Evolutionary conservation across 768 basidiomycete genomes (phyloP), one percentile per base, ranked within the genome.

Genomic region (Lyophyllum atratum): DNA sequence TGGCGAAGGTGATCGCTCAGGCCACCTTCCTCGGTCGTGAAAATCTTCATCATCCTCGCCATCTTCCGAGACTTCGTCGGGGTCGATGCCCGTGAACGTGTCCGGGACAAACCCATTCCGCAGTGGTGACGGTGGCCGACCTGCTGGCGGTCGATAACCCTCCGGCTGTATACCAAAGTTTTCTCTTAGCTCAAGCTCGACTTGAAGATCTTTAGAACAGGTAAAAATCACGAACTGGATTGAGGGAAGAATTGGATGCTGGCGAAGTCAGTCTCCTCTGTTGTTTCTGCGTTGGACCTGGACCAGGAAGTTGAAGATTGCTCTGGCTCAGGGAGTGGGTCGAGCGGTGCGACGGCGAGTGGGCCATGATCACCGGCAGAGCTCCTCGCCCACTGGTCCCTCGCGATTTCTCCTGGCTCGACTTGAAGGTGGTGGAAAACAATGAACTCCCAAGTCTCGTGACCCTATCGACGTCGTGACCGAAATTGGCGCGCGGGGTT

Each of bases 61-160:
- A 37, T 80, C 77, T 34, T 79, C 76, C 37, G 70, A 72, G 40
- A 71, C 72, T 3, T 74, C 78, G 46, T 81, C 74, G n/a, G 76
- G 78, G 46, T 82, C 81, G 55, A 82, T 81, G 10, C 85, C 85
- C 7, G 85, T 85, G 44, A 70, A 76, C 7, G 85, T 83, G 59
- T 84, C 79, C 61, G 82, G 77, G 12, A 82, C 71, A 61, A 81
- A 81, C 28, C 79, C 80, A 61, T 90, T 86, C 12, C 90, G 80
- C 8, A 92, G 81, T 12, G 90, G 90, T 12, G 90, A 92, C 14
- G 84, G 85, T 7, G 89, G 85, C 33, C 89, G 76, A n/a, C 77
- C 71, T 21, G 72, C 68, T 34, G 71, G 72, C 42, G 72, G 74
- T 25, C 70, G 68, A 53, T 69, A 70, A 19, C 73, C 73, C 33